Conservation (phyloP, 2,329 filamentous ascomycete species). For the Ophiostoma australiae region DNA sequence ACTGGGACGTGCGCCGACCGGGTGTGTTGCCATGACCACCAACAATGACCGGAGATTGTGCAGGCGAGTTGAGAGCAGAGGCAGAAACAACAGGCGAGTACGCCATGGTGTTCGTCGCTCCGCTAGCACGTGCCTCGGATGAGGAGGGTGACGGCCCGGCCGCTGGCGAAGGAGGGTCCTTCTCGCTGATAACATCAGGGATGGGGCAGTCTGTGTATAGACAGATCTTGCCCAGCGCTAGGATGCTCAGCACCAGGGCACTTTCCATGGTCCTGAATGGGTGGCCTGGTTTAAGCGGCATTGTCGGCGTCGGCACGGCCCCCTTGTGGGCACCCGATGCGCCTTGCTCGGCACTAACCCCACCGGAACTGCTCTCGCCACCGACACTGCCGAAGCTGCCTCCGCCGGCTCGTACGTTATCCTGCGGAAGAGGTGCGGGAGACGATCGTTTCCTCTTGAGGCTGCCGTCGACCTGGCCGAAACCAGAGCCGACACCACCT, state of each 20-base stretch:
- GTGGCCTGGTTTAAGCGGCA: constrained; percentile 40
- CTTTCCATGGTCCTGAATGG: constrained; percentile 68
- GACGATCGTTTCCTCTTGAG: constrained; percentile 54
- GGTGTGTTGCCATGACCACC: constrained; percentile 44
- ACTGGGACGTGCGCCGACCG: constrained; percentile 51
- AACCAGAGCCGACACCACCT: neutral
- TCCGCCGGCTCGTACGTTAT: neutral
- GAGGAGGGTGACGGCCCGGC: constrained; percentile 29
- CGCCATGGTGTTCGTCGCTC: constrained; percentile 41
- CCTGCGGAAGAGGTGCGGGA: constrained; percentile 31
- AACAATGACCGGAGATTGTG: constrained; percentile 39
- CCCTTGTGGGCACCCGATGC: neutral
- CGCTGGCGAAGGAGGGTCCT: constrained; percentile 21
- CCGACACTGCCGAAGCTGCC: constrained; percentile 10
- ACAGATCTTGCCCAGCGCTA: constrained; percentile 84
- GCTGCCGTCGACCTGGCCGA: constrained; percentile 29
- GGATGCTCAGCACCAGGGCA: constrained; percentile 73
- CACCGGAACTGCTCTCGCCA: constrained; percentile 23
- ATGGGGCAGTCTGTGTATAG: constrained; percentile 46
- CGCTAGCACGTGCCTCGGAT: neutral
- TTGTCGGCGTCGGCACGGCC: constrained; percentile 22
- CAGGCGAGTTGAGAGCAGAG: constrained; percentile 48
- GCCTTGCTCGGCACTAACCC: neutral
- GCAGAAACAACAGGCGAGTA: constrained; percentile 33
- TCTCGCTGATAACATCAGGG: constrained; percentile 54